phyloP scores from a whole-genome alignment of 768 basidiomycete species.

The Amanita brunnescens region DNA sequence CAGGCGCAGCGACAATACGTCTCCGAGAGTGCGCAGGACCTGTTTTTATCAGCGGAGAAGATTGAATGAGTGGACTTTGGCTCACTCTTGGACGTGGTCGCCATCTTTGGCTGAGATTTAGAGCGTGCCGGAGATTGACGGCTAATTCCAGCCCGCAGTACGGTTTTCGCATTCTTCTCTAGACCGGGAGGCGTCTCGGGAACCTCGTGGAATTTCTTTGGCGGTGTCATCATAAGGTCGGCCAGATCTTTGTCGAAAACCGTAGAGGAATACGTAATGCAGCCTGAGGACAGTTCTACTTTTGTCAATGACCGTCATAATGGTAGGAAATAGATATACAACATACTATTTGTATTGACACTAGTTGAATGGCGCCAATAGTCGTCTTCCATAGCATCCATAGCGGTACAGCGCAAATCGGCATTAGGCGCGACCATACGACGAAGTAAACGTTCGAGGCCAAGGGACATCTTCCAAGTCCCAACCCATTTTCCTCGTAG shows the following conservation, averaged over 20 bases:
- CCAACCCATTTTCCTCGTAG: conserved; percentile 85
- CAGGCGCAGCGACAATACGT: conserved; percentile 24
- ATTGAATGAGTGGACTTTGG: not conserved
- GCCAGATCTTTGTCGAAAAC: conserved; percentile 43
- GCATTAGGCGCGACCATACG: conserved; percentile 78
- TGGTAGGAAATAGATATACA: too few relatives aligned
- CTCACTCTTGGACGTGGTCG: conserved; percentile 24
- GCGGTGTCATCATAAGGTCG: conserved; percentile 27
- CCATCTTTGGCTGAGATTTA: conserved; percentile 38
- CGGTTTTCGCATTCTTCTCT: conserved; percentile 12
- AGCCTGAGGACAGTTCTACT: conserved; percentile 41
- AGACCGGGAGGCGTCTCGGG: conserved; percentile 28
- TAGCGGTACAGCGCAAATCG: conserved; percentile 66
- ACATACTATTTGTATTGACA: conserved; percentile 25
- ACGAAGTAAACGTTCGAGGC: conserved; percentile 58
- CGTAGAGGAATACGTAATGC: conserved; percentile 35
- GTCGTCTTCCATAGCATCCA: conserved; percentile 52
- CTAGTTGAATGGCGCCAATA: conserved; percentile 52
- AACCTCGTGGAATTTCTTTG: conserved; percentile 22
- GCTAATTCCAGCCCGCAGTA: conserved; percentile 2
- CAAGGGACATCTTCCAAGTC: conserved; percentile 58
- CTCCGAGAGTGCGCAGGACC: conserved; percentile 27
- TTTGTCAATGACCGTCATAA: conserved; percentile 1
- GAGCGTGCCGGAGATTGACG: conserved; percentile 23
- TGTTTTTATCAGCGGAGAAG: conserved; percentile 6